phyloP scores from a whole-genome alignment of 2,329 filamentous ascomycete species.

The Aspergillus thermomutatus region DNA sequence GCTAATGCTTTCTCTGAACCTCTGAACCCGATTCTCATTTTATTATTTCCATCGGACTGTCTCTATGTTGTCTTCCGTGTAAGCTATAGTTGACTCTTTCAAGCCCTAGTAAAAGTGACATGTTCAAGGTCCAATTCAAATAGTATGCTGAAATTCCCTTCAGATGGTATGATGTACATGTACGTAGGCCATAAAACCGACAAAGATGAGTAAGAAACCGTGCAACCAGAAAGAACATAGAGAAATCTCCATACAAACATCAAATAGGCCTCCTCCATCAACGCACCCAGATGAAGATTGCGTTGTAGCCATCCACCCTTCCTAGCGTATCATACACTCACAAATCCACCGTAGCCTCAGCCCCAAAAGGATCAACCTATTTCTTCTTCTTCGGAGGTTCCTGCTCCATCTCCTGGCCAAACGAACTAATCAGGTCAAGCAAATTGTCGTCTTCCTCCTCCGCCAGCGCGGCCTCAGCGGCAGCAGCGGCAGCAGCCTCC shows the following conservation, averaged over 20 bases:
- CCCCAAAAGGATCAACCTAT: slow-evolving; percentile 4
- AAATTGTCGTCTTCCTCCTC: slow-evolving; percentile 52
- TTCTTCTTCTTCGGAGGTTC: slow-evolving; percentile 33
- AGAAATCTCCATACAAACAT: not conserved
- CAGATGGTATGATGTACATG: slow-evolving; percentile 16
- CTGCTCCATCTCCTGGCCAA: slow-evolving; percentile 41
- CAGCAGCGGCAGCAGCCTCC: slow-evolving; percentile 32
- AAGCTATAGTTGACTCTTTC: not conserved
- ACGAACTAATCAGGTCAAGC: slow-evolving; percentile 56
- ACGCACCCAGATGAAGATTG: not conserved
- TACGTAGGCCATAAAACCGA: slow-evolving; percentile 7
- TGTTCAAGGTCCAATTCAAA: not conserved
- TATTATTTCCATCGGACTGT: too few species aligned
- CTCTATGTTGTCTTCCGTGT: not conserved
- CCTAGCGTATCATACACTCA: slow-evolving; percentile 14
- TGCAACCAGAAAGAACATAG: not conserved
- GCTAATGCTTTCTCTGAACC: not conserved
- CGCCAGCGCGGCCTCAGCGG: slow-evolving; percentile 45
- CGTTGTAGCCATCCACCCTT: not conserved
- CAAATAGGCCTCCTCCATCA: not conserved
- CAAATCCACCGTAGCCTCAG: slow-evolving; percentile 1
- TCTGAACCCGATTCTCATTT: not conserved
- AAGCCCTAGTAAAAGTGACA: not conserved
- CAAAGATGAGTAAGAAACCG: not conserved
- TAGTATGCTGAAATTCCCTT: slow-evolving; percentile 8